Base-by-base conservation (phyloP, 768 basidiomycete species). In the Termitomyces sp. region DNA sequence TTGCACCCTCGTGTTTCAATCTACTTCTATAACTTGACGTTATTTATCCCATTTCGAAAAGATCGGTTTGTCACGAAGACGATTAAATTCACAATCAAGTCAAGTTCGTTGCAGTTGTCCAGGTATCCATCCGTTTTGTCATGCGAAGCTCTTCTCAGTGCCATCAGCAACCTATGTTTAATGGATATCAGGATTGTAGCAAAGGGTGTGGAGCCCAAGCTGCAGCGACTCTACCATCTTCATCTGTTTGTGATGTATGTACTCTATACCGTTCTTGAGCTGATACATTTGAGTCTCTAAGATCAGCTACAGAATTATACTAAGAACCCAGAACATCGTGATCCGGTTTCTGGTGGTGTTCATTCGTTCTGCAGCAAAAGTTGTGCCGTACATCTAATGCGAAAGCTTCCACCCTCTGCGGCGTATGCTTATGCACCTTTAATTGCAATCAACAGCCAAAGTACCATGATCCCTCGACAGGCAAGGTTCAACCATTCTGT, bases 401-500 rank as follows among this genome's bases (percentile, higher is more conserved):
- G 4, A 26, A 46, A 49, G 27, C 39, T 1, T 16, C 44, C 27
- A 22, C 24, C 16, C 22, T 56, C 4, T 84, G 84, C 65, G 76
- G 79, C 57, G 84, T 85, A 67, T 44, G 77, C 67, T 10, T 41
- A n/a, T 52, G 26, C 22, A 5, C 1, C 13, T 61, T 86, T 85
- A 78, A 79, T 59, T 87, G 85, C 67, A 79, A 80, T 58, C 75
- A 74, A 58, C 78, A 81, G 41, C 84, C 85, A 36, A 87, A 85
- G 63, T 79, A 80, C 59, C 73, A 72, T 22, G 84, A 87, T 27
- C 50, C 24, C 63, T 81, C 82, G 22, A 76, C 74, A 8, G 78
- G 77, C 22, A 24, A 39, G 39, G 46, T 56, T 43, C 32, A 79
- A 74, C 2, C 82, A n/a, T 88, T 77, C 65, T 87, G 86, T 63